phyloP scores from a whole-genome alignment of 225 moss, liverwort and hornwort species.

The Pseudoscleropodium purum region DNA sequence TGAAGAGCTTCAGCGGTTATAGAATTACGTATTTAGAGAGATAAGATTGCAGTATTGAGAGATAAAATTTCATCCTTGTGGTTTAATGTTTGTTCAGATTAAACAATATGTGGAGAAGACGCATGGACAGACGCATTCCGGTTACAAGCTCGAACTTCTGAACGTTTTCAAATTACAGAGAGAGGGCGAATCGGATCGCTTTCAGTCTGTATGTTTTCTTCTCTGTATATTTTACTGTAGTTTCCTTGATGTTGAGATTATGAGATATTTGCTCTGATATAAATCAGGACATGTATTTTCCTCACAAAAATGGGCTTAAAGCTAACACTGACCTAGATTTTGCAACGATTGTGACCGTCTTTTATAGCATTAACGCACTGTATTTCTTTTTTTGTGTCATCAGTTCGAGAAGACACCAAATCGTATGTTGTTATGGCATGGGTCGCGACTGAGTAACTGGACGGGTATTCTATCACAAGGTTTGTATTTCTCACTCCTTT shows the following conservation, averaged over 20 bases:
- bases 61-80: not conserved
- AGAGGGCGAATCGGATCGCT: conserved; percentile 64
- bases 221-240: not conserved
- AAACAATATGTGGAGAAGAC: conserved; percentile 58
- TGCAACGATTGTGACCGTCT: not conserved
- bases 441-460: conserved; percentile 93
- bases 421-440: conserved; percentile 98
- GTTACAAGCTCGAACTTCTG: conserved; percentile 45
- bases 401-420: conserved; percentile 68
- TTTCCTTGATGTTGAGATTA: not conserved
- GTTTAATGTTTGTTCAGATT: conserved; percentile 31
- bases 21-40: too few relatives aligned
- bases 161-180: conserved; percentile 61
- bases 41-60: not conserved
- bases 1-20: not conserved
- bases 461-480: conserved; percentile 96
- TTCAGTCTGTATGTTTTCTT: conserved; percentile 47
- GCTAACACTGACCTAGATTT: not conserved
- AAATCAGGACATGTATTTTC: not conserved
- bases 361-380: not conserved
- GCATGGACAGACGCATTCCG: conserved; percentile 59
- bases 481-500: conserved; percentile 5
- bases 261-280: not conserved
- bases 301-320: not conserved
- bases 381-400: not conserved